Base-by-base conservation (phyloP, 2,329 filamentous ascomycete genomes). In the Xylariales sp. region DNA sequence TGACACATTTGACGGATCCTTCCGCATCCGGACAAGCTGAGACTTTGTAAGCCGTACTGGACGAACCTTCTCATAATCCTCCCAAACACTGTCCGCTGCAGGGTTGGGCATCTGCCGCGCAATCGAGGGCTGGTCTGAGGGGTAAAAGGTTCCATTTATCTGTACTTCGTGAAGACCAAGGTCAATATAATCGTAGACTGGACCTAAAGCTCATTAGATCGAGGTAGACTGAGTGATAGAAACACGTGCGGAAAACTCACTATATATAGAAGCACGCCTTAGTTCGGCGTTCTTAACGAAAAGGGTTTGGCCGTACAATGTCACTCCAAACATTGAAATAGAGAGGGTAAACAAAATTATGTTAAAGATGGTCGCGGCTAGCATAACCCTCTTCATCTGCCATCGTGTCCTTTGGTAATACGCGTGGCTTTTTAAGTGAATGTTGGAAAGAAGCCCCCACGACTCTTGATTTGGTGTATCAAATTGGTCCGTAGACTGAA, bases 61-160 rank as follows among this genome's bases (percentile, higher is more conserved):
- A 9, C 73, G 74, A 45, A 62, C 75, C 48, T 73, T 64, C 59
- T 78, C 78, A 65, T 74, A 78, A 18, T 78, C 75, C 0, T 76
- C 62, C 76, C 75, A 80, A 0, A 75, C 18, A 9, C 68, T 72
- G 49, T 80, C 77, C 0, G 73, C 74, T 4, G 54, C 70, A 0
- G 71, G 62, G 32, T 78, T 77, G 2, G 78, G 77, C 68, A 78
- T 71, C 57, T 74, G 72, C 12, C 77, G 72, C 14, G 73, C 73
- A 16, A 78, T 71, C 4, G 71, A 71, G 3, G 70, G 64, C 5
- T 74, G 63, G 3, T 66, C 64, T 5, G 71, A 67, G 2, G 76
- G 73, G 52, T 73, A 77, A 16, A 78, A 63, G 6, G 71, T 73
- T 23, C 76, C 76, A 53, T 77, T 73, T 18, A 77, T 46, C 7